Conservation (phyloP, 202 grass and related monocot species). For the Setaria italica region DNA sequence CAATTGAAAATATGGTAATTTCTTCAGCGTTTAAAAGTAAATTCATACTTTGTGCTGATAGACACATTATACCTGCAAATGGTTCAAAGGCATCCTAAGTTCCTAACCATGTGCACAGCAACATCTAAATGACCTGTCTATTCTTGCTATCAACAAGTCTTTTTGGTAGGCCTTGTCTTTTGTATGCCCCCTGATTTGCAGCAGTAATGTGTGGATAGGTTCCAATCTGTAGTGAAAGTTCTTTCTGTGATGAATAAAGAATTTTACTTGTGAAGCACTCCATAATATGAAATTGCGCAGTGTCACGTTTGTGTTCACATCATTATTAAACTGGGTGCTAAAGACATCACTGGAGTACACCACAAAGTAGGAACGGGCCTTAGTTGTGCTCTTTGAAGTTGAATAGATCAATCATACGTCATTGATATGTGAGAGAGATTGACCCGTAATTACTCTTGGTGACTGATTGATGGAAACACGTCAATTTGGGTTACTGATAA, state of each 20-base stretch:
- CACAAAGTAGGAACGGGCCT: conserved; percentile 37
- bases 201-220: conserved; percentile 47
- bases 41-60: background rate
- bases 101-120: background rate
- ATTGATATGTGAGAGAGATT: conserved; percentile 52
- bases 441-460: conserved; percentile 60
- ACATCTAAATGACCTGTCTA: conserved; percentile 2
- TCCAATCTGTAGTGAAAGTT: conserved; percentile 45
- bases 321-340: conserved; percentile 42
- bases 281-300: conserved; percentile 54
- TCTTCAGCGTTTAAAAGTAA: conserved; percentile 13
- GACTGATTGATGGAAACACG: conserved; percentile 53
- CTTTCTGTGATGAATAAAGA: conserved; percentile 43
- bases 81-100: background rate
- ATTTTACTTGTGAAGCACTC: conserved; percentile 56
- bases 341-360: conserved; percentile 30
- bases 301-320: conserved; percentile 40
- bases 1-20: conserved; percentile 14
- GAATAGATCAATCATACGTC: conserved; percentile 50
- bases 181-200: conserved; percentile 41
- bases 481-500: conserved; percentile 51
- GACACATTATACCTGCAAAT: background rate
- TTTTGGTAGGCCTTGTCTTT: conserved; percentile 21
- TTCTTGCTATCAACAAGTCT: conserved; percentile 23
- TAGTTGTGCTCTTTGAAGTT: conserved; percentile 46